Conservation (phyloP, 2,329 filamentous ascomycete species). For the Coniochaeta prunicola region DNA sequence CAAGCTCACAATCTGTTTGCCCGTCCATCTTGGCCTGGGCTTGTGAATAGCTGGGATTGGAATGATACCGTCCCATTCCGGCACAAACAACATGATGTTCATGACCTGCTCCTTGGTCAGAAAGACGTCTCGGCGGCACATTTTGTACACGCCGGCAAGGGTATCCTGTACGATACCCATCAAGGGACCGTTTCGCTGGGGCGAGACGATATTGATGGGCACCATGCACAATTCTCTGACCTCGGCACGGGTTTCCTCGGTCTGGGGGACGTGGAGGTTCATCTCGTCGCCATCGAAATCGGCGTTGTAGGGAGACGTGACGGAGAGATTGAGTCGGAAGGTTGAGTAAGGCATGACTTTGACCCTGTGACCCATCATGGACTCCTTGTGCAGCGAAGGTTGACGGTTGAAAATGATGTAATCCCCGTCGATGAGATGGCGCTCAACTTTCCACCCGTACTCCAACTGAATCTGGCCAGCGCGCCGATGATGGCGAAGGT, state of each 20-base stretch:
- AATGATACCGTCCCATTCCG: slow-evolving; percentile 93
- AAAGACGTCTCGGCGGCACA: slow-evolving; percentile 88
- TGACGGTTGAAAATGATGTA: slow-evolving; percentile 99
- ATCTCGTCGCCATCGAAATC: slow-evolving; percentile 99
- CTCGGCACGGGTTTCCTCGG: slow-evolving; percentile 92
- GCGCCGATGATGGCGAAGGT: slow-evolving; percentile 86
- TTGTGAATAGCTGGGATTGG: slow-evolving; percentile 91
- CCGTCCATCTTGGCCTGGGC: slow-evolving; percentile 89
- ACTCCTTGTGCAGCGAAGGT: slow-evolving; percentile 97
- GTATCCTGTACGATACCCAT: slow-evolving; percentile 99
- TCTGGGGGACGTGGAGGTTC: slow-evolving; percentile 99
- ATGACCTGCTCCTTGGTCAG: slow-evolving; percentile 86
- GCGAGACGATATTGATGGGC: slow-evolving; percentile 96
- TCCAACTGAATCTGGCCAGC: slow-evolving; percentile 80
- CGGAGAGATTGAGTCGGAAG: slow-evolving; percentile 93
- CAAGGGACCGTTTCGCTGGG: slow-evolving; percentile 89
- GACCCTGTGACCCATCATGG: slow-evolving; percentile 99
- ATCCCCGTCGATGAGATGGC: slow-evolving; percentile 91
- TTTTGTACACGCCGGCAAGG: slow-evolving; percentile 92
- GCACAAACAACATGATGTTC: slow-evolving; percentile 96
- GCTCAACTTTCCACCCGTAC: slow-evolving; percentile 98
- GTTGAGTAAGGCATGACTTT: slow-evolving; percentile 99
- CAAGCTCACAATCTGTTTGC: slow-evolving; percentile 95
- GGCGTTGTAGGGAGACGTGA: slow-evolving; percentile 98
- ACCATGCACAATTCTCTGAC: slow-evolving; percentile 93